Conservation (phyloP, 2,329 filamentous ascomycete genomes). For the Fusarium virguliforme region DNA sequence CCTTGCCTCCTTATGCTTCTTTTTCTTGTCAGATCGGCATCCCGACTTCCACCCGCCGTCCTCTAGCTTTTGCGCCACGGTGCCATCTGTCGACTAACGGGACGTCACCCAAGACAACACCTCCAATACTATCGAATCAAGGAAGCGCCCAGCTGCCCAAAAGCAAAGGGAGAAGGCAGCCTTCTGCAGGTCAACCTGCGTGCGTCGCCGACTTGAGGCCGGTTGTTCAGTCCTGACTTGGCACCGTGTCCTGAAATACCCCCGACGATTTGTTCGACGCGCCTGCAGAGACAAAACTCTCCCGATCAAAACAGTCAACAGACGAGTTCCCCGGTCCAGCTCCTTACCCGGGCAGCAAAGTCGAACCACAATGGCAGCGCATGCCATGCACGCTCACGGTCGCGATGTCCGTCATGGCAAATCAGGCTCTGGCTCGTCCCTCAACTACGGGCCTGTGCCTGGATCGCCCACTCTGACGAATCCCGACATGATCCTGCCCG, state of each 20-base stretch:
- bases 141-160: conserved; percentile 29
- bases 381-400: conserved; percentile 47
- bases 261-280: conserved; percentile 23
- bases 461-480: conserved; percentile 91
- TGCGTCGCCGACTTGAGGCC: conserved; percentile 38
- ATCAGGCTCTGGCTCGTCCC: conserved; percentile 46
- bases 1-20: conserved; percentile 22
- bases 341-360: conserved; percentile 12
- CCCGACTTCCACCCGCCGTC: conserved; percentile 26
- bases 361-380: conserved; percentile 53
- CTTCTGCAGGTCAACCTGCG: conserved; percentile 32
- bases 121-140: conserved; percentile 41
- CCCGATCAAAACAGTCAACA: conserved; percentile 10
- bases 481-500: conserved; percentile 93
- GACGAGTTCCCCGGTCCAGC: not conserved
- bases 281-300: conserved; percentile 22
- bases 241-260: conserved; percentile 35
- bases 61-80: conserved; percentile 44
- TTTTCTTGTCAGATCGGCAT: conserved; percentile 42
- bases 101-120: conserved; percentile 35
- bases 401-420: conserved; percentile 52
- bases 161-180: conserved; percentile 31
- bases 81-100: conserved; percentile 39
- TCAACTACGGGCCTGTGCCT: conserved; percentile 67
- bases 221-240: conserved; percentile 23